Base-by-base conservation (phyloP, 305 asterid species). In the Fraxinus platypoda region DNA sequence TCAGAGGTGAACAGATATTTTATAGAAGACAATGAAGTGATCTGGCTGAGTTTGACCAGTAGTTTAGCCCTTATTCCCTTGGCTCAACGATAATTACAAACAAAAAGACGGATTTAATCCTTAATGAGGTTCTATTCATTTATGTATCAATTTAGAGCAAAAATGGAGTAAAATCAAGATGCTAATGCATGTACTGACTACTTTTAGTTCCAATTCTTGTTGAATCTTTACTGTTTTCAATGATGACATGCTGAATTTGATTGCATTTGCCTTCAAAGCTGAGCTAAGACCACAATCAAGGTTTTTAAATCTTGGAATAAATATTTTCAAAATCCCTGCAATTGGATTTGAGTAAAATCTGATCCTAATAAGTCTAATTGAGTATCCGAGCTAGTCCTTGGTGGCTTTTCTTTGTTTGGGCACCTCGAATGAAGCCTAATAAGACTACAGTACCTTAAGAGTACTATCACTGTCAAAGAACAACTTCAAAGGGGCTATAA, bases 301-400 rank as follows among this genome's bases (percentile, higher is more conserved):
- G 52, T 3, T 43, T 43, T 43, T 11, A 43, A 41, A 43, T 43
- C 52, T 12, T 43, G 52, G 52, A 12, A 43, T 43, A 11, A 43
- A 43, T 17, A 43, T 43, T 3, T 15, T 15, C 21, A 49, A 49
- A 80, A 76, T 57, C 89, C 94, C 81, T 93, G 98, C 88, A 86
- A 82, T 15, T 95, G 94, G 96, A 86, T 81, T 28, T 95, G 96
- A 31, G 91, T 95, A 3, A 84, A 80, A 86, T 95, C 97, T 81
- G 85, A 88, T 84, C 91, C 90, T 74, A 68, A 23, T 35, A 17
- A 49, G 8, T 82, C 88, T 23, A 87, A 89, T 19, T 88, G 98
- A 73, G 98, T 92, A 21, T 84, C 98, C 7, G 89, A 90, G 82
- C 89, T 95, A 0, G 68, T 84, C 30, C 93, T 95, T 1, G 88